Base-by-base conservation (phyloP, 2,329 filamentous ascomycete species). In the Blumeria graminis region DNA sequence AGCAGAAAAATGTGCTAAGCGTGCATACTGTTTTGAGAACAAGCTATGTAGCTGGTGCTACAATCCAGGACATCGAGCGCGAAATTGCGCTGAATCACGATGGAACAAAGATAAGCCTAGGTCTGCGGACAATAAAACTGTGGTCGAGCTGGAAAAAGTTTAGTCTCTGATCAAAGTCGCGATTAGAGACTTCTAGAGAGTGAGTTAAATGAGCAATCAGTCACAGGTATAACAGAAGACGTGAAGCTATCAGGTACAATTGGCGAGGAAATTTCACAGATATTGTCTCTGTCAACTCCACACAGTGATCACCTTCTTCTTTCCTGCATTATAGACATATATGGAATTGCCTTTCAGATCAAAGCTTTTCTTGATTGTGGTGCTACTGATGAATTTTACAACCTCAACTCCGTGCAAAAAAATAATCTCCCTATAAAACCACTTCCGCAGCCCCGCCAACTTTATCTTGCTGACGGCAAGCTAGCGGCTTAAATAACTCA, bases 301-400 rank as follows among this genome's bases (percentile, higher is more conserved):
- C 45, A 48, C 3, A 28, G 22, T 4, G 33, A 48, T 48, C 45
- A 48, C 9, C 45, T 22, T 14, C 45, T 48, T 22, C 45, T 48
- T 10, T 28, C 45, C n/a, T 48, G n/a, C 33, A 28, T 16, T 14
- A 48, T 48, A 22, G 45, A 22, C 22, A 13, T 6, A 48, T 22
- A 48, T 22, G 33, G 16, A 48, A 48, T 28, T 8, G 32, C 13
- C 51, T 2, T 38, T 22, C n/a, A 54, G 28, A 54, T 10, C 1
- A 14, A 39, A 54, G 51, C 33, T 10, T 38, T 54, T 54, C n/a
- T 54, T 39, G 51, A 54, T 54, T 54, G 51, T 39, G 51, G 51
- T 38, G 51, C 51, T 22, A 54, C 51, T 54, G 33, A 54, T 39
- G n/a, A 7, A 54, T 48, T 48, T 28, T 48, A 48, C 32, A 9